phyloP scores from a whole-genome alignment of 2,329 filamentous ascomycete genomes.

The Venturia aucupariae region DNA sequence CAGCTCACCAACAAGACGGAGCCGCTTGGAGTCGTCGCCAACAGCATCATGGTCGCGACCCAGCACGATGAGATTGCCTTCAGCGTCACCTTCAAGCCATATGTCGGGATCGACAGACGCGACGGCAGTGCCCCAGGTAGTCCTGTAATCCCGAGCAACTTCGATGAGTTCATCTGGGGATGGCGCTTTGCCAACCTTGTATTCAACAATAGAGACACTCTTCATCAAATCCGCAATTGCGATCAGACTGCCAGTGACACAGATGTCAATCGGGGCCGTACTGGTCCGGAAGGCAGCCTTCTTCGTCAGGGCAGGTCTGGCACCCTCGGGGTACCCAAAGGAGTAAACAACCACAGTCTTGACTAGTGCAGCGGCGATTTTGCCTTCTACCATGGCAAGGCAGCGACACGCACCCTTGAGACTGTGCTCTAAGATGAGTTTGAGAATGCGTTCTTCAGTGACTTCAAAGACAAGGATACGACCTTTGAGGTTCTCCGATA shows the following conservation, averaged over 20 bases:
- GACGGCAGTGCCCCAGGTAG: conserved; percentile 73
- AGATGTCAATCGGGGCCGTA: conserved; percentile 74
- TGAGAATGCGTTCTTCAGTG: conserved; percentile 62
- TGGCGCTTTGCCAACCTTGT: conserved; percentile 41
- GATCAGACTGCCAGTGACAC: conserved; percentile 64
- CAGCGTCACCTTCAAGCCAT: conserved; percentile 76
- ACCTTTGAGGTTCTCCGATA: conserved; percentile 48
- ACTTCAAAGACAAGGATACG: conserved; percentile 81
- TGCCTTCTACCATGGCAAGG: conserved; percentile 59
- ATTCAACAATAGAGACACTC: conserved; percentile 71
- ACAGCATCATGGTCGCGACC: conserved; percentile 62
- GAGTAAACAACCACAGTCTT: conserved; percentile 67
- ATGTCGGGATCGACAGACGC: conserved; percentile 61
- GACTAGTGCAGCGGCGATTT: conserved; percentile 77
- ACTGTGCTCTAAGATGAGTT: conserved; percentile 57
- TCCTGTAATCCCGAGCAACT: conserved; percentile 70
- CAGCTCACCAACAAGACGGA: conserved; percentile 72
- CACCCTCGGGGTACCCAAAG: conserved; percentile 44
- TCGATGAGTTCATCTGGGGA: conserved; percentile 59
- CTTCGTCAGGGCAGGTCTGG: conserved; percentile 53
- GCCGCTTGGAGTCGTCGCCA: conserved; percentile 61
- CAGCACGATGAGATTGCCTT: conserved; percentile 81
- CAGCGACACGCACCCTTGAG: conserved; percentile 76
- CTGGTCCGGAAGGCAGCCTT: conserved; percentile 69
- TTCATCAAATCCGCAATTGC: conserved; percentile 92